Percentiles rank a stretch among this genome's conserved stretches.
Conservation (phyloP, 305 asterid genomes). For the Solanum hybrid region DNA sequence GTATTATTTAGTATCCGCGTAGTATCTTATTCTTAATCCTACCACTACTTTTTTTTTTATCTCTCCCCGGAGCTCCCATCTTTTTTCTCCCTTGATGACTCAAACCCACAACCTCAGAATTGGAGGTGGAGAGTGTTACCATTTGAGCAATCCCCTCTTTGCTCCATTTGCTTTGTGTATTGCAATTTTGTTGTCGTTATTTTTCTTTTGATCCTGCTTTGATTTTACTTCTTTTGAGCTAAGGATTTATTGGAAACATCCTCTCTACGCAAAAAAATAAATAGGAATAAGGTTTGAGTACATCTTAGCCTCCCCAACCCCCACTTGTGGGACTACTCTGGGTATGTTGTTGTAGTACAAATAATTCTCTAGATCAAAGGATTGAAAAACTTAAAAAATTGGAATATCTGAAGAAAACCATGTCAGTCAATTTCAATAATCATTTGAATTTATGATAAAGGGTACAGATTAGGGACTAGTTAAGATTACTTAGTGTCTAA, state of each 20-base stretch:
- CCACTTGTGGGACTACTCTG: not conserved
- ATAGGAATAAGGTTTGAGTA: not conserved
- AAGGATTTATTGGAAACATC: not conserved
- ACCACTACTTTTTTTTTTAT: not conserved
- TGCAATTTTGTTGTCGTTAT: not conserved
- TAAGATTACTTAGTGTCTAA: not conserved
- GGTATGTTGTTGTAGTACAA: not conserved
- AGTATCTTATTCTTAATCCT: not conserved
- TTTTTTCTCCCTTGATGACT: not conserved
- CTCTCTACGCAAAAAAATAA: not conserved
- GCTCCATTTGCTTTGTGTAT: not conserved
- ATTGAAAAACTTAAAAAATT: not conserved
- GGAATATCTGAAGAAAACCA: not conserved
- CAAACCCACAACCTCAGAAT: not conserved
- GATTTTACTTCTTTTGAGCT: not conserved
- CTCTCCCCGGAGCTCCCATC: not conserved
- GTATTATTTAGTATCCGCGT: not conserved
- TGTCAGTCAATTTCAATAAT: not conserved
- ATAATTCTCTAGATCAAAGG: not conserved
- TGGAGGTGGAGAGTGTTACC: not conserved
- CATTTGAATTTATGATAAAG: not conserved
- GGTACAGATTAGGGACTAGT: not conserved
- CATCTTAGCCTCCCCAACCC: not conserved
- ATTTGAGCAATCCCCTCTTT: not conserved
- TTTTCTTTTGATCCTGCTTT: not conserved